These are phyloP conservation scores for Talaromyces rugulosus DNA, from an alignment of 2,329 filamentous ascomycete genomes.

Conservation along the genomic window DNA sequence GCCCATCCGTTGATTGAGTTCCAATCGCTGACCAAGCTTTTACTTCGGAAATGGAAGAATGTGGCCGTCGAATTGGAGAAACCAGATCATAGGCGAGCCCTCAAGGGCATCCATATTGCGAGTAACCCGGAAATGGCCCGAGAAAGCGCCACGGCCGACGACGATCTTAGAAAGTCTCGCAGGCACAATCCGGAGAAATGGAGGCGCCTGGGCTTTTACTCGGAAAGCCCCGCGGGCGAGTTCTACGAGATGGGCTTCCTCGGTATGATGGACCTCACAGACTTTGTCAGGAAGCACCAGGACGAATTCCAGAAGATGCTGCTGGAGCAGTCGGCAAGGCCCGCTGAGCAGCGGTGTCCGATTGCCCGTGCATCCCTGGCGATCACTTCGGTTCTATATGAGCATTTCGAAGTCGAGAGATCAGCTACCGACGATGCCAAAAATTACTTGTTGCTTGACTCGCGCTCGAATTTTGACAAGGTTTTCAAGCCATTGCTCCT, in stretches of 20 bases:
- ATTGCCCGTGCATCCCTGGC: conserved; percentile 81
- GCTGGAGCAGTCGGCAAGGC: conserved; percentile 77
- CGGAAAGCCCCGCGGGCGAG: conserved; percentile 79
- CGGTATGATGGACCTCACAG: conserved; percentile 95
- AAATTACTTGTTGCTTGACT: conserved; percentile 70
- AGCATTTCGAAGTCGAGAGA: conserved; percentile 92
- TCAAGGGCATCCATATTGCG: conserved; percentile 80
- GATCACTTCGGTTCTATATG: conserved; percentile 82
- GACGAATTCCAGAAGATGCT: conserved; percentile 89
- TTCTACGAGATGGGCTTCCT: conserved; percentile 84
- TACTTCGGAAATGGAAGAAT: conserved; percentile 83
- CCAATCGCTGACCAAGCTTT: conserved; percentile 81
- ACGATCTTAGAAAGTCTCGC: conserved; percentile 55
- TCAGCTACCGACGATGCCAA: conserved; percentile 74
- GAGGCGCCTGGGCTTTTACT: conserved; percentile 85
- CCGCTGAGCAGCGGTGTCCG: conserved; percentile 71
- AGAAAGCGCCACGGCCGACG: conserved; percentile 29
- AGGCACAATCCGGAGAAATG: conserved; percentile 87
- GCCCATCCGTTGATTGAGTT: conserved; percentile 90
- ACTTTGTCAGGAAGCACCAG: conserved; percentile 88
- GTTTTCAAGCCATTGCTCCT: conserved; percentile 82
- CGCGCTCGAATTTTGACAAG: conserved; percentile 73
- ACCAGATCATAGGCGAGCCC: conserved; percentile 78
- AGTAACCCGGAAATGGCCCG: conserved; percentile 53
- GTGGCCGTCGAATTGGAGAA: conserved; percentile 80